phyloP scores from a whole-genome alignment of 352 stramenopile genomes.

The Phytophthora quininea region DNA sequence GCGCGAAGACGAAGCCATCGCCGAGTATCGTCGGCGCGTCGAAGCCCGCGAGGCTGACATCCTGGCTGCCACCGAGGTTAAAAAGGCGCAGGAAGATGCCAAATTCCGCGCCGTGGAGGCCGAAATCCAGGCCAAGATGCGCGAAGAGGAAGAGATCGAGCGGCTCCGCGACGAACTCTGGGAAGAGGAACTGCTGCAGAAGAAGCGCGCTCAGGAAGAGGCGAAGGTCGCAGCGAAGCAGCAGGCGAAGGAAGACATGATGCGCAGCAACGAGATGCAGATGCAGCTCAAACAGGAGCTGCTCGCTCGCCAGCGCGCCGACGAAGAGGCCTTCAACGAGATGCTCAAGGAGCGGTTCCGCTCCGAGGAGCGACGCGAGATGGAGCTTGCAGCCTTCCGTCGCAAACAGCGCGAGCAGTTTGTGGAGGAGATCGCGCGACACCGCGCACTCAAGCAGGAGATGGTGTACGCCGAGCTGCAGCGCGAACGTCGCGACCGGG shows the following conservation, averaged over 20 bases:
- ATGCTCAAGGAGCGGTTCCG: conserved; percentile 68
- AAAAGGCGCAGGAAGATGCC: conserved; percentile 72
- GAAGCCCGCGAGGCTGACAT: conserved; percentile 48
- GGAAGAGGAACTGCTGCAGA: conserved; percentile 89
- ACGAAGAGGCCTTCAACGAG: conserved; percentile 76
- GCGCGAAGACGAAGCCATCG: conserved; percentile 54
- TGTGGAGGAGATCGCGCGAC: conserved; percentile 57
- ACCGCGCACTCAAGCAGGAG: conserved; percentile 69
- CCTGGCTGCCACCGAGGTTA: conserved; percentile 71
- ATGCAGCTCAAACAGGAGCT: conserved; percentile 65
- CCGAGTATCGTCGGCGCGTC: conserved; percentile 54
- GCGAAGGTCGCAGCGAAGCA: conserved; percentile 70
- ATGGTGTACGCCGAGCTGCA: conserved; percentile 83
- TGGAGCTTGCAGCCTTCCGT: conserved; percentile 65
- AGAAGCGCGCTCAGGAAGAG: conserved; percentile 76
- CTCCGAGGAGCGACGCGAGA: conserved; percentile 66
- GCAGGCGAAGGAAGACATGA: conserved; percentile 84
- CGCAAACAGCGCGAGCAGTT: conserved; percentile 73
- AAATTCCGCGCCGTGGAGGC: conserved; percentile 81
- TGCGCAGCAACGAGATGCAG: conserved; percentile 82
- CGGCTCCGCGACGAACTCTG: conserved; percentile 90
- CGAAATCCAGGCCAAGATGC: conserved; percentile 82
- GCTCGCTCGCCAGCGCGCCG: conserved; percentile 54
- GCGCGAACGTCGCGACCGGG: conserved; percentile 72
- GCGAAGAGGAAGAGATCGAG: conserved; percentile 90